phyloP scores from a whole-genome alignment of 1,284 basidiomycete genomes.

The Rhodofomes roseus region DNA sequence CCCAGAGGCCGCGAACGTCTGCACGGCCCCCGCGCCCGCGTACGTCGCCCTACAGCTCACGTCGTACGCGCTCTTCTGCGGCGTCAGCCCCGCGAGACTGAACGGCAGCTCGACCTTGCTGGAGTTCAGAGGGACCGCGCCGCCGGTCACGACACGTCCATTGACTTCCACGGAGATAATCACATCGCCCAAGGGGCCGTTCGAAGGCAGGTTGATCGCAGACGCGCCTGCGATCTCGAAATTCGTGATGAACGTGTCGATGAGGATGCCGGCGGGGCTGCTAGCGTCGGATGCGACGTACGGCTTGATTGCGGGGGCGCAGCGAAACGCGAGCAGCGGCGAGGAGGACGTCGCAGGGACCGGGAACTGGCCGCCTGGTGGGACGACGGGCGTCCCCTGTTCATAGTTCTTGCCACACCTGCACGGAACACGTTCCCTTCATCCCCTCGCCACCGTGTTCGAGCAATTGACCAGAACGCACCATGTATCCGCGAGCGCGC shows the following conservation, averaged over 20 bases:
- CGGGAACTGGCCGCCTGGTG: conserved; percentile 60
- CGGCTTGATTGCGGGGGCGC: conserved; percentile 62
- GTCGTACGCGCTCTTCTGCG: conserved; percentile 43
- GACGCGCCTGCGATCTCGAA: conserved; percentile 43
- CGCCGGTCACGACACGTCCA: conserved; percentile 35
- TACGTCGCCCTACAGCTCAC: conserved; percentile 48
- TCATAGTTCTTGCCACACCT: conserved; percentile 73
- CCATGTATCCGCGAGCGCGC: conserved; percentile 14
- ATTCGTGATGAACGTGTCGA: conserved; percentile 57
- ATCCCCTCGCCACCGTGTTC: not conserved
- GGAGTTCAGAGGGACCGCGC: conserved; percentile 49
- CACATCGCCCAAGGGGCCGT: conserved; percentile 24
- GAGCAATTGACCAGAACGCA: not conserved
- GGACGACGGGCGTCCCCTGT: conserved; percentile 43
- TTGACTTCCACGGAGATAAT: conserved; percentile 41
- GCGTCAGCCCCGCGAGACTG: conserved; percentile 40
- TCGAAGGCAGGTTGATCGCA: conserved; percentile 38
- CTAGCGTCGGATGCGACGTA: conserved; percentile 55
- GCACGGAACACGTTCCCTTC: not conserved
- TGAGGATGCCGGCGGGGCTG: conserved; percentile 40
- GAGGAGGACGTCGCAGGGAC: conserved; percentile 40
- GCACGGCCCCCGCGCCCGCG: conserved; percentile 17
- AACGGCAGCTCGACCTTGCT: conserved; percentile 49
- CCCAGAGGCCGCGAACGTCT: conserved; percentile 46
- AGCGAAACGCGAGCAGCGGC: conserved; percentile 65